Evolutionary conservation across 2,329 filamentous ascomycete species (phyloP).

Genomic region (Exophiala phaeomuriformis): DNA sequence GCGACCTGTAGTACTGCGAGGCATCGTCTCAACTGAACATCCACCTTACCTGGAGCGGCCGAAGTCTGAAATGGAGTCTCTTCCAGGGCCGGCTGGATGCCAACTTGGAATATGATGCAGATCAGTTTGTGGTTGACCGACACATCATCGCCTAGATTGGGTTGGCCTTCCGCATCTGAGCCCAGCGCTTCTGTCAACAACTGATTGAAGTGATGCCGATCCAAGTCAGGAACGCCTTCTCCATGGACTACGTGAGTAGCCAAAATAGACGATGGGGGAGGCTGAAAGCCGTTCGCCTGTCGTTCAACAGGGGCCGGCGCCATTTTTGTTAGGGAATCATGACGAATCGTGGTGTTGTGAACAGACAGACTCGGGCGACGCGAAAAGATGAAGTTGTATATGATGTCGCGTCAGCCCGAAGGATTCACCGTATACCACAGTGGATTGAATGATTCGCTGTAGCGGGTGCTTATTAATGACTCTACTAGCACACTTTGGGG

Average conservation of each 20-base stretch:
- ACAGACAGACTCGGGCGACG: background rate
- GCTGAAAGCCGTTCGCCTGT: slow-evolving; percentile 26
- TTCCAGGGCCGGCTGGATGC: slow-evolving; percentile 54
- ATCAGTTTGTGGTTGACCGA: slow-evolving; percentile 79
- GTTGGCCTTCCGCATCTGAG: slow-evolving; percentile 38
- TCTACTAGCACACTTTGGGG: too few relatives aligned
- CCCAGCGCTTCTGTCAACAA: slow-evolving; percentile 60
- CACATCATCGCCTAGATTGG: slow-evolving; percentile 56
- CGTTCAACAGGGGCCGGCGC: slow-evolving; percentile 16
- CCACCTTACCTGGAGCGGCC: slow-evolving; percentile 40
- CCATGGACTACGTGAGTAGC: slow-evolving; percentile 74
- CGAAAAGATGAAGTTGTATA: background rate
- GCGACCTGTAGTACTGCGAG: slow-evolving; percentile 70
- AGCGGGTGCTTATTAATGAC: background rate
- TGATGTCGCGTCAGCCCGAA: background rate
- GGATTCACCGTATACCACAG: slow-evolving; percentile 1
- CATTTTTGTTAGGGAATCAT: slow-evolving; percentile 4
- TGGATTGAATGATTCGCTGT: background rate
- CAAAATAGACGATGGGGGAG: slow-evolving; percentile 66
- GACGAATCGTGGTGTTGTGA: slow-evolving; percentile 6
- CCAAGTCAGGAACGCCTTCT: slow-evolving; percentile 55
- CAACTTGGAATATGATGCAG: slow-evolving; percentile 68
- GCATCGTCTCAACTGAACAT: slow-evolving; percentile 52
- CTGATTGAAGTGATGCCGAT: slow-evolving; percentile 66
- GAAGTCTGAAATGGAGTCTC: slow-evolving; percentile 60